phyloP scores from a whole-genome alignment of 345 rosid genomes.

The Gossypium ekmanianum region DNA sequence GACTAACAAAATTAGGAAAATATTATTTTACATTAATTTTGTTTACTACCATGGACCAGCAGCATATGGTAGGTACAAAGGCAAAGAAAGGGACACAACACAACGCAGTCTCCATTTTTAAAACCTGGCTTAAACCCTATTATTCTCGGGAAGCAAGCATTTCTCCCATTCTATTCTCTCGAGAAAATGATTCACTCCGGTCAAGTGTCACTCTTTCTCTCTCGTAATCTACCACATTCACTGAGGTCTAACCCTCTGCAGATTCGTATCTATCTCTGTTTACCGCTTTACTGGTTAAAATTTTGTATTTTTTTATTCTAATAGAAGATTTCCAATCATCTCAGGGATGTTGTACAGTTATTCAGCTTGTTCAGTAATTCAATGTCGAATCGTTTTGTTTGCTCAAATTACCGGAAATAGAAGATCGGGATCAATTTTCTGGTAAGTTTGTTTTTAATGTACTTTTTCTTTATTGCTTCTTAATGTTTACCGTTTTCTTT shows the following conservation, averaged over 20 bases:
- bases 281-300: background rate
- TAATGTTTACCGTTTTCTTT: background rate
- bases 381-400: background rate
- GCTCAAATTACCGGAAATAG: background rate
- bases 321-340: background rate
- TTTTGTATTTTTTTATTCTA: background rate
- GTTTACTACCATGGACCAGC: background rate
- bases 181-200: background rate
- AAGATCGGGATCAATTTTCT: background rate
- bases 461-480: background rate
- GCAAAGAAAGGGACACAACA: background rate
- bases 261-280: background rate
- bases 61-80: background rate
- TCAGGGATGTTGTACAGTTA: background rate
- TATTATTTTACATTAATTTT: too few relatives aligned
- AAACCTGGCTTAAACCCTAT: slow-evolving; percentile 6
- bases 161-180: background rate
- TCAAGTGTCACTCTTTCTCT: background rate
- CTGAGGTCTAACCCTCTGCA: background rate
- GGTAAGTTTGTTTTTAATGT: slow-evolving; percentile 18
- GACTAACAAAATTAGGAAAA: too few relatives aligned
- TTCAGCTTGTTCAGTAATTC: background rate
- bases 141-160: background rate
- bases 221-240: background rate
- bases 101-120: background rate